Conservation (phyloP, 257 asterid genomes). For the Leonotis leonurus region DNA sequence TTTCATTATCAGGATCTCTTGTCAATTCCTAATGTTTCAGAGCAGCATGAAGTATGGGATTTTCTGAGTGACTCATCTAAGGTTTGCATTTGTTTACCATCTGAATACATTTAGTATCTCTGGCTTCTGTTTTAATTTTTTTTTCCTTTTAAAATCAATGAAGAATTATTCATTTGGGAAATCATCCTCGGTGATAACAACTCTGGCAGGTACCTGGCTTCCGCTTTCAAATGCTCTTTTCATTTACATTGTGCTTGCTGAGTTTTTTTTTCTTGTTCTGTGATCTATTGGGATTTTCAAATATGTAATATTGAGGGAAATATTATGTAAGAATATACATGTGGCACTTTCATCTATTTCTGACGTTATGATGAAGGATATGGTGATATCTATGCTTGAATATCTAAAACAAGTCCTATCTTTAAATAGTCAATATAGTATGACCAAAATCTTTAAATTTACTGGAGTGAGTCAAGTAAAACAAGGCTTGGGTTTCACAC, state of each 20-base stretch:
- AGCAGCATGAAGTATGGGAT: slow-evolving; percentile 99
- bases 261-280: not conserved
- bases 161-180: slow-evolving; percentile 83
- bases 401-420: not conserved
- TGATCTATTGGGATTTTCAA: slow-evolving; percentile 3
- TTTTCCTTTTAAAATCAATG: slow-evolving; percentile 20
- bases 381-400: slow-evolving; percentile 1
- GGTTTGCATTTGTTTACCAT: slow-evolving; percentile 38
- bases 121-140: slow-evolving; percentile 17
- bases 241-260: slow-evolving; percentile 1
- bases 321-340: not conserved
- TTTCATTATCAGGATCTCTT: slow-evolving; percentile 59
- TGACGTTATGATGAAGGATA: not conserved
- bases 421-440: not conserved
- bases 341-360: slow-evolving; percentile 1
- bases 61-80: slow-evolving; percentile 78
- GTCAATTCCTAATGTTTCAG: slow-evolving; percentile 89
- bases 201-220: slow-evolving; percentile 63
- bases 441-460: not conserved
- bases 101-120: slow-evolving; percentile 6
- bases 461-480: no score
- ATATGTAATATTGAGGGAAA: not conserved
- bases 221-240: slow-evolving; percentile 14
- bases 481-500: no score
- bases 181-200: slow-evolving; percentile 79